Percentiles rank a stretch among this genome's conserved stretches.
Conservation (phyloP, 2,329 filamentous ascomycete species). For the Aureobasidium subglaciale region DNA sequence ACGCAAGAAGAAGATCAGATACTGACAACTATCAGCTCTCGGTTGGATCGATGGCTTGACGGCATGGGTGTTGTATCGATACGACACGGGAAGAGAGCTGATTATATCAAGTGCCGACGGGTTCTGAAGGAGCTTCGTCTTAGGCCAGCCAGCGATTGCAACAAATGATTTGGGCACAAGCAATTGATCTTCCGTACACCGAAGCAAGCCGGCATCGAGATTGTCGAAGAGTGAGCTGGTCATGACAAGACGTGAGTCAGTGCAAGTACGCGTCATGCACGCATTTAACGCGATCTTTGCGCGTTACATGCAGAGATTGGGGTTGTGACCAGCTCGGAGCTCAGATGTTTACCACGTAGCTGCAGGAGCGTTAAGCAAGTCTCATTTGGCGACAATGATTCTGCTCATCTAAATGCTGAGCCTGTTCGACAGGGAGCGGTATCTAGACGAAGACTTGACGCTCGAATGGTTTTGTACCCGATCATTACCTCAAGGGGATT, state of each 20-base stretch:
- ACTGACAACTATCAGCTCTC: not conserved
- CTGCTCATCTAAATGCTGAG: not conserved
- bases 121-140: not conserved
- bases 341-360: slow-evolving; percentile 11
- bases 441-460: not conserved
- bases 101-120: no score
- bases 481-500: not conserved
- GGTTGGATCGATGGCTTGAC: not conserved
- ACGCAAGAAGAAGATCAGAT: not conserved
- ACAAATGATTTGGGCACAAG: not conserved
- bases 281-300: slow-evolving; percentile 11
- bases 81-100: not conserved
- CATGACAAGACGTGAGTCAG: not conserved
- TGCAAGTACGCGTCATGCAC: slow-evolving; percentile 14
- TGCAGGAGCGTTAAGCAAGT: slow-evolving; percentile 8
- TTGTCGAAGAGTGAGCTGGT: not conserved
- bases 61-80: not conserved
- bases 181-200: not conserved
- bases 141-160: not conserved
- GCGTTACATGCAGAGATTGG: slow-evolving; percentile 5
- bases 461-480: not conserved
- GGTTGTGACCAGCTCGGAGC: slow-evolving; percentile 1
- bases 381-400: not conserved
- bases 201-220: not conserved
- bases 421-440: not conserved